phyloP scores from a whole-genome alignment of 345 rosid species.

The Laguncularia racemosa region DNA sequence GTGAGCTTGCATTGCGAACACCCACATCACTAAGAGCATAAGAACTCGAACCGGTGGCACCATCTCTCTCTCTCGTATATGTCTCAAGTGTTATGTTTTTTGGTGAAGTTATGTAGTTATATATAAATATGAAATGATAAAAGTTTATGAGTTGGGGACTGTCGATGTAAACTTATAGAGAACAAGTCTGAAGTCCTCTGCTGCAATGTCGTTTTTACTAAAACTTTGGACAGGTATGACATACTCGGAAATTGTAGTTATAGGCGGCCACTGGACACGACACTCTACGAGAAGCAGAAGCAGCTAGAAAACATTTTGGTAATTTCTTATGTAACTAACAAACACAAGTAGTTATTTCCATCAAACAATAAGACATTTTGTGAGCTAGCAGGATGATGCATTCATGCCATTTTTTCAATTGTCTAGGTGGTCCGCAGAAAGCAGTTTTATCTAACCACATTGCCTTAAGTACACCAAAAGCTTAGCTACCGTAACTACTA shows the following conservation, averaged over 20 bases:
- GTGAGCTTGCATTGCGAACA: slow-evolving; percentile 17
- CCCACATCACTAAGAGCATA: neutral
- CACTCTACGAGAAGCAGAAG: neutral
- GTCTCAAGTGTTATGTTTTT: too few relatives aligned
- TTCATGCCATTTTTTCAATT: too few relatives aligned
- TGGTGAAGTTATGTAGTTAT: too few relatives aligned
- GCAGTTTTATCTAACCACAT: neutral
- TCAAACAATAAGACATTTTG: neutral
- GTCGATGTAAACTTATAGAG: slow-evolving; percentile 1
- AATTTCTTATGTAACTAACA: neutral
- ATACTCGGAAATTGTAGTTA: neutral
- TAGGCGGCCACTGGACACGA: neutral
- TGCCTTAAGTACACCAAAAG: slow-evolving; percentile 5
- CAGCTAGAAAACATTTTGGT: slow-evolving; percentile 6
- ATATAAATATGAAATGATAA: too few relatives aligned
- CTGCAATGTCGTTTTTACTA: slow-evolving; percentile 12
- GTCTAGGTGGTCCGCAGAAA: too few relatives aligned
- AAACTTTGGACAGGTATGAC: slow-evolving; percentile 5
- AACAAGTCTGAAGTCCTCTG: neutral
- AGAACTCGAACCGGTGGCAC: slow-evolving; percentile 1
- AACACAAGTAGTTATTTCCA: slow-evolving; percentile 3
- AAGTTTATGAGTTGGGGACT: neutral
- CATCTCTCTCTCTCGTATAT: slow-evolving; percentile 3
- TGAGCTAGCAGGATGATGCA: too few relatives aligned
- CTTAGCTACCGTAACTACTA: slow-evolving; percentile 16